phyloP scores from a whole-genome alignment of 2,329 filamentous ascomycete genomes.

The Apiospora sp. region DNA sequence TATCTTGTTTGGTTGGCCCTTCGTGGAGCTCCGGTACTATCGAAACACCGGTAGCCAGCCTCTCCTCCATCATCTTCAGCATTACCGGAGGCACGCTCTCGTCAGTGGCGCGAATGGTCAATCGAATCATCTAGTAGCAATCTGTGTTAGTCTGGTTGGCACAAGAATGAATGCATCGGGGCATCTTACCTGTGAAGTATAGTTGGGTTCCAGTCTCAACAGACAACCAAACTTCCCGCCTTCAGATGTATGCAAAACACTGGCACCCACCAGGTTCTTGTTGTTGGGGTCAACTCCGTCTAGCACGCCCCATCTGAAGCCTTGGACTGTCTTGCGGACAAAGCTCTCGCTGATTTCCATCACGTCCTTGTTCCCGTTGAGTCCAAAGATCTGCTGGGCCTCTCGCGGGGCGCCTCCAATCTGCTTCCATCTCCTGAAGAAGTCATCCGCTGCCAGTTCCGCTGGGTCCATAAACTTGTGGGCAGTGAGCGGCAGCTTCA shows the following conservation, averaged over 20 bases:
- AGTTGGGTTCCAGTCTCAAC: slow-evolving; percentile 93
- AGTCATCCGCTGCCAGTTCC: slow-evolving; percentile 86
- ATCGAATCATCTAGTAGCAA: slow-evolving; percentile 81
- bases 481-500: slow-evolving; percentile 86
- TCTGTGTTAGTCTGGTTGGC: slow-evolving; percentile 34
- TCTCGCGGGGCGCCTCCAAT: slow-evolving; percentile 90
- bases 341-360: slow-evolving; percentile 75
- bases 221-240: slow-evolving; percentile 94
- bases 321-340: slow-evolving; percentile 76
- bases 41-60: slow-evolving; percentile 66
- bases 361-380: slow-evolving; percentile 61
- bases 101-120: slow-evolving; percentile 93
- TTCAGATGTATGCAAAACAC: slow-evolving; percentile 81
- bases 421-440: slow-evolving; percentile 99
- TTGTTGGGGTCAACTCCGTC: slow-evolving; percentile 88
- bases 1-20: slow-evolving; percentile 56
- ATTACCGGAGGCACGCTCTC: slow-evolving; percentile 84
- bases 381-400: slow-evolving; percentile 83
- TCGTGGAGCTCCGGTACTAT: slow-evolving; percentile 49
- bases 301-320: slow-evolving; percentile 89
- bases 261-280: slow-evolving; percentile 93
- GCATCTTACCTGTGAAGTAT: slow-evolving; percentile 79
- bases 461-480: slow-evolving; percentile 98
- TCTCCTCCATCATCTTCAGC: slow-evolving; percentile 86
- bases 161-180: not conserved